A percentile compares a stretch with the other conserved stretches of the same genome.
phyloP scores from a whole-genome alignment of 495 filamentous ascomycete genomes.

The Xylaria castorea region DNA sequence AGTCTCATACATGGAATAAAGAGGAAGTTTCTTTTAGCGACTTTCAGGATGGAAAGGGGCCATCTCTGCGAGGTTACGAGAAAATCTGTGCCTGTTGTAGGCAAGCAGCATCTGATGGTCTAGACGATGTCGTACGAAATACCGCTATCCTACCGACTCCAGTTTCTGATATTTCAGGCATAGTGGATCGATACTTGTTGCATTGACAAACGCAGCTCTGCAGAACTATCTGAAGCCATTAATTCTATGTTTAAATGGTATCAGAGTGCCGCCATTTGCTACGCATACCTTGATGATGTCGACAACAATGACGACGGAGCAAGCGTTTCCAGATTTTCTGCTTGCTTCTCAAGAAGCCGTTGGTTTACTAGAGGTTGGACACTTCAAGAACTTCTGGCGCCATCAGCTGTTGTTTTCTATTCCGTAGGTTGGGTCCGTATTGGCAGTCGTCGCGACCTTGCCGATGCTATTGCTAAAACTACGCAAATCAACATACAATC shows the following conservation, averaged over 20 bases:
- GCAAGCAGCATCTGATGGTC: slow-evolving; percentile 24
- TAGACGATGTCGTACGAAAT: slow-evolving; percentile 30
- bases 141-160: slow-evolving; percentile 13
- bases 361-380: slow-evolving; percentile 43
- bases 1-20: slow-evolving; percentile 51
- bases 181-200: slow-evolving; percentile 53
- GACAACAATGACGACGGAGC: slow-evolving; percentile 2
- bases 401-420: slow-evolving; percentile 40
- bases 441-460: slow-evolving; percentile 26
- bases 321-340: slow-evolving; percentile 1
- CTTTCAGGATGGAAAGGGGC: slow-evolving; percentile 26
- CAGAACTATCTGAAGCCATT: slow-evolving; percentile 53
- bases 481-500: slow-evolving; percentile 26
- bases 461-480: slow-evolving; percentile 6
- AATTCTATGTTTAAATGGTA: slow-evolving; percentile 56
- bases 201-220: slow-evolving; percentile 53
- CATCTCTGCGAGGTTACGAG: slow-evolving; percentile 16
- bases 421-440: slow-evolving; percentile 37
- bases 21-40: slow-evolving; percentile 48
- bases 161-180: slow-evolving; percentile 24
- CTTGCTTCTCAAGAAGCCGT: slow-evolving; percentile 21
- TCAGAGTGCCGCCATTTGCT: slow-evolving; percentile 44
- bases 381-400: slow-evolving; percentile 38
- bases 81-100: slow-evolving; percentile 4
- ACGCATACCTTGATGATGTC: slow-evolving; percentile 50